phyloP scores from a whole-genome alignment of 768 basidiomycete species.

The Boletus bicolor region DNA sequence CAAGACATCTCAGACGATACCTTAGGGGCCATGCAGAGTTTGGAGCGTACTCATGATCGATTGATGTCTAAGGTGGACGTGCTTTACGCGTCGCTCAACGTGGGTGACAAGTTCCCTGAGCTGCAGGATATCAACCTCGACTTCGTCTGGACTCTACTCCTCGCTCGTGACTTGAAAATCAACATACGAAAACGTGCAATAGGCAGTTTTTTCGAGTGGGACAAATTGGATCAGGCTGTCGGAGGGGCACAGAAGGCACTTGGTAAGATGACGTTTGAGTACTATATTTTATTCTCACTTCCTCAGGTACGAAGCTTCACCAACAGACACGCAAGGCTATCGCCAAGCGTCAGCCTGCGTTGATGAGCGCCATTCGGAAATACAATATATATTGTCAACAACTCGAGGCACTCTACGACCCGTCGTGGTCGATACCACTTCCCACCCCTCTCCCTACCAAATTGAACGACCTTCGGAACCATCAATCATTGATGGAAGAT shows the following conservation, averaged over 20 bases:
- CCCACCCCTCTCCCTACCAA: too few relatives aligned
- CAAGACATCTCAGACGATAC: neutral
- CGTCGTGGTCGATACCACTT: slow-evolving; percentile 11
- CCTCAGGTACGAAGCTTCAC: slow-evolving; percentile 10
- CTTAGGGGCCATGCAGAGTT: neutral
- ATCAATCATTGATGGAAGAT: slow-evolving; percentile 29
- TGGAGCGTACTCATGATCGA: neutral
- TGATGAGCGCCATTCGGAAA: slow-evolving; percentile 13
- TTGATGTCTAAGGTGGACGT: neutral
- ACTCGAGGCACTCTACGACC: slow-evolving; percentile 17
- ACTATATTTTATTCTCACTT: neutral
- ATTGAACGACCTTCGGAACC: neutral
- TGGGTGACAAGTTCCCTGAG: too few relatives aligned
- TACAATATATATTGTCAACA: slow-evolving; percentile 30
- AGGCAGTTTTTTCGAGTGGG: neutral
- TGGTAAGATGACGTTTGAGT: neutral
- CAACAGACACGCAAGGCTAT: neutral
- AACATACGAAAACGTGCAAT: neutral
- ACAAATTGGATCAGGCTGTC: neutral
- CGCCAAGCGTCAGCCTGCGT: neutral
- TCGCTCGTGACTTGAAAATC: neutral
- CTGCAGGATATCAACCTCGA: neutral
- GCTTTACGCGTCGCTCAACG: too few relatives aligned
- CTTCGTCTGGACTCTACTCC: neutral
- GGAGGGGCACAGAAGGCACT: slow-evolving; percentile 19